Evolutionary conservation across 2,329 filamentous ascomycete species (phyloP).

Genomic region (Cladosporium sphaerospermum): DNA sequence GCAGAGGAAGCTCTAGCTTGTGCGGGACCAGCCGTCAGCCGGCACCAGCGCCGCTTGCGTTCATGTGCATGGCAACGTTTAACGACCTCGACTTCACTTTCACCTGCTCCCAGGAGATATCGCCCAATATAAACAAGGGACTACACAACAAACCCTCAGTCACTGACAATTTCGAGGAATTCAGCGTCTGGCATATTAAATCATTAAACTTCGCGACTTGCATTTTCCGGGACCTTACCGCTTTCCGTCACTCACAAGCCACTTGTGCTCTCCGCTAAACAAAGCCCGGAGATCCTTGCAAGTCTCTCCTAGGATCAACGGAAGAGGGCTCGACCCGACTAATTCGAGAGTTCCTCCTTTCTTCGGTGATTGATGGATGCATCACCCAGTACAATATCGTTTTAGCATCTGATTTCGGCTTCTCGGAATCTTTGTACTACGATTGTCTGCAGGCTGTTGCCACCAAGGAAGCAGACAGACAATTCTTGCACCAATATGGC

Average conservation of each 20-base stretch:
- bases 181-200: neutral
- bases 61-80: no score
- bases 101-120: neutral
- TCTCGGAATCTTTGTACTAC: neutral
- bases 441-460: no score
- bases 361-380: no score
- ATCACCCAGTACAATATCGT: no score
- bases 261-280: conserved; percentile 1
- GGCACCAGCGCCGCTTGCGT: no score
- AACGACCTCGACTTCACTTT: no score
- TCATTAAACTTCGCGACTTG: neutral
- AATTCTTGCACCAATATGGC: neutral
- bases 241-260: neutral
- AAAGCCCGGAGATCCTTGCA: neutral
- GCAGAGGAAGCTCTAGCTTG: no score
- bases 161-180: neutral
- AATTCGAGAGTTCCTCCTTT: no score
- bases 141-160: neutral
- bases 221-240: neutral
- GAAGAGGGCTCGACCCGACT: no score
- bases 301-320: neutral
- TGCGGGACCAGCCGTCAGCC: no score
- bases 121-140: neutral
- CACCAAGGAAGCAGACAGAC: no score
- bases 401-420: no score